Evolutionary conservation across 805 yeast species (phyloP).

Genomic region (Starmera amethionina): DNA sequence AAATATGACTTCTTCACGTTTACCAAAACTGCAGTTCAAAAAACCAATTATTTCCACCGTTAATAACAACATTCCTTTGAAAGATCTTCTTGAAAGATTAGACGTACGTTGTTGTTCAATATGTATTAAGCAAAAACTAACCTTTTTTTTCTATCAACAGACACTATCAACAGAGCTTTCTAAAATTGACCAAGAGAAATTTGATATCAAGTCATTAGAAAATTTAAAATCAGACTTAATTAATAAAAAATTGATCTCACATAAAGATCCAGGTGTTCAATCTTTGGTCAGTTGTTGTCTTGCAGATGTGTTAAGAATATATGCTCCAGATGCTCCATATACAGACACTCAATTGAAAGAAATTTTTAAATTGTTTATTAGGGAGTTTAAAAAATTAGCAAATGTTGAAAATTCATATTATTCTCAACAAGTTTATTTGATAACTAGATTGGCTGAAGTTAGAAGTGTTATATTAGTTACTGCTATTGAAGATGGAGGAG

Average conservation of each 20-base stretch:
- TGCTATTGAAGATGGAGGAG: conserved; percentile 57
- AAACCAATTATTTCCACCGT: conserved; percentile 47
- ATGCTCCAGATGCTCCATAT: conserved; percentile 89
- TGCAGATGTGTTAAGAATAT: conserved; percentile 64
- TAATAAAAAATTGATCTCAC: conserved; percentile 47
- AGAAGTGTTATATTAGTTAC: conserved; percentile 65
- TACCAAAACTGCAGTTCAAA: conserved; percentile 25
- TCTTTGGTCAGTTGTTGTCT: conserved; percentile 64
- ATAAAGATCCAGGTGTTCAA: conserved; percentile 59
- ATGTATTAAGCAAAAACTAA: not conserved
- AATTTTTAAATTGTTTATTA: conserved; percentile 56
- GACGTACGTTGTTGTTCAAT: conserved; percentile 23
- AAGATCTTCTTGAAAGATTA: conserved; percentile 50
- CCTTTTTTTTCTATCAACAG: conserved; percentile 14
- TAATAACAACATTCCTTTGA: conserved; percentile 45
- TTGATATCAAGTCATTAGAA: conserved; percentile 36
- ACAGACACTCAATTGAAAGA: conserved; percentile 50
- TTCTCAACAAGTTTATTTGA: conserved; percentile 50
- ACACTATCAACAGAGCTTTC: conserved; percentile 55
- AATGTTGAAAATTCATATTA: conserved; percentile 52
- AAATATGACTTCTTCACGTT: conserved; percentile 9
- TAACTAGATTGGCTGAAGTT: conserved; percentile 65
- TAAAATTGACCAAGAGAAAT: conserved; percentile 48
- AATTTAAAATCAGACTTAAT: conserved; percentile 40
- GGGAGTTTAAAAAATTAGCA: conserved; percentile 47